Evolutionary conservation across 257 asterid genomes (phyloP).

Genomic region (Penstemon barbatus): DNA sequence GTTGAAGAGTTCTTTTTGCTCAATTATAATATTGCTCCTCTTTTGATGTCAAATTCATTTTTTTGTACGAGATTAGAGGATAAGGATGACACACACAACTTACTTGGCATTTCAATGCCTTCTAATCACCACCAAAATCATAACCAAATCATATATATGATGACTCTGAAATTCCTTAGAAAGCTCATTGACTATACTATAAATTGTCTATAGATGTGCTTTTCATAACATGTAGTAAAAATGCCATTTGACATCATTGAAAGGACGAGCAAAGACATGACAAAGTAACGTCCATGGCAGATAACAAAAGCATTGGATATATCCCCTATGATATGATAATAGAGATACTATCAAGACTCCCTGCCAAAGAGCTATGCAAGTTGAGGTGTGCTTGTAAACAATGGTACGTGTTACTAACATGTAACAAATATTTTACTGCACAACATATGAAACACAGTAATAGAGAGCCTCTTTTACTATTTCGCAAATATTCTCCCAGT

Average conservation of each 20-base stretch:
- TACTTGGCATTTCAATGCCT: neutral
- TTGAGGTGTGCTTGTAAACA: neutral
- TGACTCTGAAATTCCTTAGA: neutral
- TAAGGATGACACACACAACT: neutral
- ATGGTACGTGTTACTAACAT: neutral
- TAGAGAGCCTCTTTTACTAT: neutral
- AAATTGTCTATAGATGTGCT: neutral
- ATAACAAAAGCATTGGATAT: neutral
- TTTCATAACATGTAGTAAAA: neutral
- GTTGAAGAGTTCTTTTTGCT: neutral
- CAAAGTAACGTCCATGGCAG: neutral
- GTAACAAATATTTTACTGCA: neutral
- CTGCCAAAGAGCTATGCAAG: neutral
- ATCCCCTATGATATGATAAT: conserved; percentile 3
- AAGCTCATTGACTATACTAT: neutral
- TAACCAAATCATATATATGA: neutral
- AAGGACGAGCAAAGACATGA: neutral
- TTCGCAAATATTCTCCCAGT: neutral
- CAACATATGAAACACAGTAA: neutral
- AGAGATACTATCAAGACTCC: conserved; percentile 7
- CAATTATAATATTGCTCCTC: too few species aligned
- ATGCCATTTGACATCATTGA: too few species aligned
- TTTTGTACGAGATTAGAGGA: neutral
- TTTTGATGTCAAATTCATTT: too few species aligned
- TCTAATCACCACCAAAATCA: neutral